These are phyloP conservation scores for Diplodia mutila DNA, from an alignment of 2,329 filamentous ascomycete genomes.

Conservation along the genomic window DNA sequence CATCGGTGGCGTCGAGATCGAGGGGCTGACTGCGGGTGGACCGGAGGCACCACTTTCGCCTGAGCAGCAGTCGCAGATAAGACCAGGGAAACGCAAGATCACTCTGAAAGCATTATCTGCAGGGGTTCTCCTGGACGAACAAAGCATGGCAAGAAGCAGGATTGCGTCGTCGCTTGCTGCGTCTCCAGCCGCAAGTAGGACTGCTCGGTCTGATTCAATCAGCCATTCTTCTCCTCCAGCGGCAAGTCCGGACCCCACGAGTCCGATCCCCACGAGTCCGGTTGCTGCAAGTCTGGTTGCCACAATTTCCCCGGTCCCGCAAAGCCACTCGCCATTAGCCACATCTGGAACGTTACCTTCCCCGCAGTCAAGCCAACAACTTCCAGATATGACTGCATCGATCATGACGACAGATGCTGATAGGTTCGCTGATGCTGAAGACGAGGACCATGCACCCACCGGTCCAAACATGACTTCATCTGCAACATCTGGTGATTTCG, in stretches of 20 bases:
- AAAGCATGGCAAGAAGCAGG: constrained; percentile 22
- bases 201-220: neutral
- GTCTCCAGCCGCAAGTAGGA: constrained; percentile 7
- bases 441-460: constrained; percentile 34
- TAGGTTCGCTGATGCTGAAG: constrained; percentile 47
- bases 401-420: constrained; percentile 44
- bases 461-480: neutral
- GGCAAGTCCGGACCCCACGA: neutral
- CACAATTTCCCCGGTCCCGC: neutral
- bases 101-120: constrained; percentile 67
- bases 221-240: neutral
- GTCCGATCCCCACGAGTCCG: constrained; percentile 1
- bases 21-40: constrained; percentile 56
- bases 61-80: constrained; percentile 38
- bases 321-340: neutral
- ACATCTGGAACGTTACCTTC: neutral
- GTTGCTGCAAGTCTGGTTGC: constrained; percentile 2
- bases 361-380: constrained; percentile 6
- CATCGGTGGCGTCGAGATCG: constrained; percentile 67
- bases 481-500: neutral
- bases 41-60: constrained; percentile 26
- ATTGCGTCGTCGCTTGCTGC: neutral
- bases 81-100: constrained; percentile 68
- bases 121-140: constrained; percentile 47
- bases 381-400: constrained; percentile 32